Evolutionary conservation across 768 basidiomycete species (phyloP).

Genomic region (Fomitopsis pulvina): DNA sequence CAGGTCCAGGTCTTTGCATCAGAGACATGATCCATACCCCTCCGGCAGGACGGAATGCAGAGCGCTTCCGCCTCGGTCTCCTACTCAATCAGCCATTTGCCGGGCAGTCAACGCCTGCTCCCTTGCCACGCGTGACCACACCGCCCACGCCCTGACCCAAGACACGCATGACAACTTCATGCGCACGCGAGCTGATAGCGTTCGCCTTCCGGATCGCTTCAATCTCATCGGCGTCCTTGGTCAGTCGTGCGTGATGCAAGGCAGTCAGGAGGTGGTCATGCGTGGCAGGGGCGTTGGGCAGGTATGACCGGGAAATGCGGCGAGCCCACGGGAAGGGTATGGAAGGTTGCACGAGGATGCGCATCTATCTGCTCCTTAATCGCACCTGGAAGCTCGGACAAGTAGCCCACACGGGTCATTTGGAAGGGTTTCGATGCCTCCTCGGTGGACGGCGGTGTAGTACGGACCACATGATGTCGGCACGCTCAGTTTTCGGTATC

Average conservation of each 20-base stretch:
- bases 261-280: constrained; percentile 67
- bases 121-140: constrained; percentile 39
- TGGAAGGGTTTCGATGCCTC: constrained; percentile 50
- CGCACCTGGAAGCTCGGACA: constrained; percentile 35
- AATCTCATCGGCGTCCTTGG: constrained; percentile 73
- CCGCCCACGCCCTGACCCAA: constrained; percentile 68
- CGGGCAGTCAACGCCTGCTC: constrained; percentile 44
- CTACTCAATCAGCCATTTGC: constrained; percentile 85
- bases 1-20: not conserved
- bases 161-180: constrained; percentile 89
- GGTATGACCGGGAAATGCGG: constrained; percentile 48
- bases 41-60: constrained; percentile 84
- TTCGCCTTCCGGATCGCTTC: constrained; percentile 72
- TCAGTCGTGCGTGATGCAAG: constrained; percentile 74
- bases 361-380: constrained; percentile 42
- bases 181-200: constrained; percentile 81
- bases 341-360: constrained; percentile 52
- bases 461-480: constrained; percentile 84
- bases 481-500: constrained; percentile 67
- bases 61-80: constrained; percentile 93
- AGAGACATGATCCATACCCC: constrained; percentile 61
- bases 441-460: constrained; percentile 67
- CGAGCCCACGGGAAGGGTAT: constrained; percentile 51
- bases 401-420: constrained; percentile 52
- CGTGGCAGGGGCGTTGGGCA: constrained; percentile 34